phyloP scores from a whole-genome alignment of 768 basidiomycete genomes.

The Holtermannia corniformis region DNA sequence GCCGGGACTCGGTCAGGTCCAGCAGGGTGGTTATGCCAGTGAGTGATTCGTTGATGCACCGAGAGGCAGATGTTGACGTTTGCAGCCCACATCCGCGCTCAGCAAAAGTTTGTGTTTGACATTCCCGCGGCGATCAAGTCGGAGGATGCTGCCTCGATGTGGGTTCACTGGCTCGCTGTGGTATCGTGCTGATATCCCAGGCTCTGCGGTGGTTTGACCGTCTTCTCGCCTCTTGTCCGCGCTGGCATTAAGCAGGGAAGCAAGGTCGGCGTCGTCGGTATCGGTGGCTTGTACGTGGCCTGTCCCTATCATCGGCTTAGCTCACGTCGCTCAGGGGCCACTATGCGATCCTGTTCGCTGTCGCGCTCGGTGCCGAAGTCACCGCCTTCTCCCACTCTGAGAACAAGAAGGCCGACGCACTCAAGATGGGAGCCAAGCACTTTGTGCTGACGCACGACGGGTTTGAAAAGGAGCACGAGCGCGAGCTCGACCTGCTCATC shows the following conservation, averaged over 20 bases:
- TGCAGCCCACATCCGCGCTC: slow-evolving; percentile 42
- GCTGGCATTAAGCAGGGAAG: slow-evolving; percentile 54
- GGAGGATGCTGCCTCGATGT: slow-evolving; percentile 54
- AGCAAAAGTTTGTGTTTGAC: slow-evolving; percentile 50
- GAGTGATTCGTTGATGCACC: neutral
- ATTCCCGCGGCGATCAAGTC: slow-evolving; percentile 52
- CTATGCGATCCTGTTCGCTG: slow-evolving; percentile 45
- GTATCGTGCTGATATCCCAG: slow-evolving; percentile 12
- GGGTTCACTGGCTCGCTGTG: slow-evolving; percentile 2
- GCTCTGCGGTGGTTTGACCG: slow-evolving; percentile 58
- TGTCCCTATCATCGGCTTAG: neutral
- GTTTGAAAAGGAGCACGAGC: slow-evolving; percentile 35
- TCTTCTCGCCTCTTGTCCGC: slow-evolving; percentile 53
- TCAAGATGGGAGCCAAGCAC: slow-evolving; percentile 45
- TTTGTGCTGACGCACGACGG: slow-evolving; percentile 48
- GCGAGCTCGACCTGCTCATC: slow-evolving; percentile 44
- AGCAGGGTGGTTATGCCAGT: slow-evolving; percentile 1
- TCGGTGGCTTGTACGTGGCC: slow-evolving; percentile 49
- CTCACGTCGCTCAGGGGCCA: slow-evolving; percentile 21
- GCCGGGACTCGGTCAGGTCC: neutral
- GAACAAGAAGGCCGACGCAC: slow-evolving; percentile 53
- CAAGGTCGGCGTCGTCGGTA: slow-evolving; percentile 57
- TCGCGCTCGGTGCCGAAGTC: slow-evolving; percentile 54
- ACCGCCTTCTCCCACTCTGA: slow-evolving; percentile 54
- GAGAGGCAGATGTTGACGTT: neutral